phyloP scores from a whole-genome alignment of 1,284 basidiomycete species.

The Psilocybe mexicana region DNA sequence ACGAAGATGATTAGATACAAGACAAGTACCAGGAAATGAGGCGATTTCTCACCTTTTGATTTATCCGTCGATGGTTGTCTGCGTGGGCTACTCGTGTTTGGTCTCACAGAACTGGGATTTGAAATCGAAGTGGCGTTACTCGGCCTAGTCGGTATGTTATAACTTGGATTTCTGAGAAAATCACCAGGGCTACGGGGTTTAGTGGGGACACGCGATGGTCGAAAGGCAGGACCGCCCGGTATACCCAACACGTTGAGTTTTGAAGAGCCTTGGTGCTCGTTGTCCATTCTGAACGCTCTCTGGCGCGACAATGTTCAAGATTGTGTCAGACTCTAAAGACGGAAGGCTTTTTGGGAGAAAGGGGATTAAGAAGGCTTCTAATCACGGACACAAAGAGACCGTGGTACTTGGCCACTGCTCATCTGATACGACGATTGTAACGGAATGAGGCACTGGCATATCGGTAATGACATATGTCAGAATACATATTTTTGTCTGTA shows the following conservation, averaged over 20 bases:
- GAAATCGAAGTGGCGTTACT: not conserved
- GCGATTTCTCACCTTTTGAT: not conserved
- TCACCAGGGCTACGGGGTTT: not conserved
- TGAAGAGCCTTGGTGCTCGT: not conserved
- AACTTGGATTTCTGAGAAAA: not conserved
- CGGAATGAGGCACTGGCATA: conserved; percentile 14
- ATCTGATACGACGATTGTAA: conserved; percentile 17
- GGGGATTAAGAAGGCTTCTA: conserved; percentile 13
- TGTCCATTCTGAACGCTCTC: not conserved
- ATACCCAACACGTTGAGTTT: not conserved
- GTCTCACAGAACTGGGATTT: not conserved
- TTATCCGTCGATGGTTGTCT: not conserved
- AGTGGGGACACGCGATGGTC: not conserved
- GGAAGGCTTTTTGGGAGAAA: conserved; percentile 3
- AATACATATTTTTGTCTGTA: conserved; percentile 6
- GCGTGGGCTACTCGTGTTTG: not conserved
- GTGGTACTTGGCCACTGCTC: conserved; percentile 11
- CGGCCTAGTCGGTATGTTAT: not conserved
- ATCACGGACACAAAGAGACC: conserved; percentile 12
- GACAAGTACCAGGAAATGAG: not conserved
- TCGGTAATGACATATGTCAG: conserved; percentile 10
- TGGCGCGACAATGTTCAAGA: not conserved
- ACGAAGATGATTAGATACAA: not conserved
- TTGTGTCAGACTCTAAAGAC: not conserved
- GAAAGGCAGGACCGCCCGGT: not conserved